Evolutionary conservation across 2,329 filamentous ascomycete genomes (phyloP).

Genomic region (Capronia coronata): DNA sequence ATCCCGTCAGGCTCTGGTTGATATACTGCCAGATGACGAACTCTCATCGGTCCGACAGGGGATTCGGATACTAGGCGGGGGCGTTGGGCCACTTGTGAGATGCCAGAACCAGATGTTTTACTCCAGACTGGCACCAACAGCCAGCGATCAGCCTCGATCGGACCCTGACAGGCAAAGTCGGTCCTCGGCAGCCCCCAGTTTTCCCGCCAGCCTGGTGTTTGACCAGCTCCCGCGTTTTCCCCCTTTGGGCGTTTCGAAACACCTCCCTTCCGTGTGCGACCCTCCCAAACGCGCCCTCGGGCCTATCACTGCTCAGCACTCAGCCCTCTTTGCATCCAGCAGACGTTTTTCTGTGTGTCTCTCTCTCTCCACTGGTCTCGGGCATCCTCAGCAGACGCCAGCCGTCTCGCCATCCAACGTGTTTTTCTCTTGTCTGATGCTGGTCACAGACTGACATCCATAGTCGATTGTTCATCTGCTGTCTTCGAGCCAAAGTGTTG

Average conservation of each 20-base stretch:
- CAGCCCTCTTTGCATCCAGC: background rate
- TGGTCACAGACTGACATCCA: slow-evolving; percentile 7
- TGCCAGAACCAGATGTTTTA: background rate
- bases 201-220: slow-evolving; percentile 13
- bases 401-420: background rate
- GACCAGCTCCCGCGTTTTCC: slow-evolving; percentile 12
- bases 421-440: slow-evolving; percentile 4
- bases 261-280: slow-evolving; percentile 19
- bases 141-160: background rate
- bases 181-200: background rate
- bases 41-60: too few relatives aligned
- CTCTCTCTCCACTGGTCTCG: slow-evolving; percentile 2
- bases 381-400: slow-evolving; percentile 3
- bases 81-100: background rate
- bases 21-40: too few relatives aligned
- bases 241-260: slow-evolving; percentile 21
- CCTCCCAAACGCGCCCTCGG: slow-evolving; percentile 13
- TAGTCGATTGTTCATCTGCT: slow-evolving; percentile 1
- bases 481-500: background rate
- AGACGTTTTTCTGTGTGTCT: too few relatives aligned
- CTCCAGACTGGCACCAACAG: slow-evolving; percentile 1
- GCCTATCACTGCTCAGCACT: slow-evolving; percentile 4
- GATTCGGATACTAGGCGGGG: background rate
- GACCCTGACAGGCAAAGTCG: background rate
- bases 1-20: too few relatives aligned